These are phyloP conservation scores for Metschnikowia chrysomelidarum DNA, from an alignment of 805 yeast genomes.

Conservation along the genomic window DNA sequence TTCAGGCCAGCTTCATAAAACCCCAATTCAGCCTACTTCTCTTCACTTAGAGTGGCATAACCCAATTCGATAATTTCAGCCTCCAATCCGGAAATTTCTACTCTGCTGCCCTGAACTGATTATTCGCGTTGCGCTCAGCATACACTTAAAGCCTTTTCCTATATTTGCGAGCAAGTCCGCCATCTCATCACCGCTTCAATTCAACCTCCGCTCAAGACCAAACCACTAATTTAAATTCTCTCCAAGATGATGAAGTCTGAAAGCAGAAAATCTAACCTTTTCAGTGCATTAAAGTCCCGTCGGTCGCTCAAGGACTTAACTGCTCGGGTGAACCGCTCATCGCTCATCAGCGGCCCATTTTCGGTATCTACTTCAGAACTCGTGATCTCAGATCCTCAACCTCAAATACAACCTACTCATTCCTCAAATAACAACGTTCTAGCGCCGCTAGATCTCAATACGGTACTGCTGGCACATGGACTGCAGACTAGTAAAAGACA, in stretches of 20 bases:
- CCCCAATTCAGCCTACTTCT: background rate
- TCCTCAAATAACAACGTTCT: conserved; percentile 1
- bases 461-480: no score
- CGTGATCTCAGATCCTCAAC: no score
- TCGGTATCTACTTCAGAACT: no score
- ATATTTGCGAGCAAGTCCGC: no score
- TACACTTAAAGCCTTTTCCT: no score
- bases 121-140: no score
- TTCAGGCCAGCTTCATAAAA: conserved; percentile 5
- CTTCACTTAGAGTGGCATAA: no score
- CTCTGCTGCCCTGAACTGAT: no score
- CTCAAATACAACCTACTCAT: background rate
- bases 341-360: conserved; percentile 10
- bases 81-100: background rate
- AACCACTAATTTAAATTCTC: no score
- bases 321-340: conserved; percentile 5
- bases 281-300: conserved; percentile 12
- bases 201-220: no score
- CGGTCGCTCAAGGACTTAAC: conserved; percentile 12
- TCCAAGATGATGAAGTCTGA: conserved; percentile 9
- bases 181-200: no score
- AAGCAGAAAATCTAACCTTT: conserved; percentile 12
- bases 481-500: conserved; percentile 3
- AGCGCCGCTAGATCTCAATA: conserved; percentile 5
- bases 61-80: no score